Evolutionary conservation across 345 rosid genomes (phyloP), one percentile per base, ranked within the genome.

Genomic region (Gossypium herbaceum): DNA sequence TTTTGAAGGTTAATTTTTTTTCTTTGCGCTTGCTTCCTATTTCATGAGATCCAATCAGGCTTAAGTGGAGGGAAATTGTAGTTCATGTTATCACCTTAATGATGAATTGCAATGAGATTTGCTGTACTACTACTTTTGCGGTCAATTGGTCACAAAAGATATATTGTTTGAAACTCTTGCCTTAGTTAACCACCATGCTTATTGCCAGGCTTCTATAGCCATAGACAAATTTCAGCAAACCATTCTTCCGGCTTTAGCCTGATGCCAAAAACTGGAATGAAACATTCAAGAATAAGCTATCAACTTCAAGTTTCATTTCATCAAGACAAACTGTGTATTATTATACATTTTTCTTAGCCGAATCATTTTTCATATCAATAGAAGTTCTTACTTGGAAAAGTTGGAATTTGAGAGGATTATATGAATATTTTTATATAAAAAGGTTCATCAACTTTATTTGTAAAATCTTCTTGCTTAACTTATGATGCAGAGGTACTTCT

Each of bases 401-500:
- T 67, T 47, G 19, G 16, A 65, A 67, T 67, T 67, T 22, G 19
- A 47, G 20, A 67, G 71, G 5, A 67, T 20, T 67, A 13, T 34
- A 67, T 27, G 39, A 67, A 67, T 22, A 22, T 7, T 12, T 67
- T 19, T 13, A 12, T 22, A 67, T 22, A 43, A 45, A 45, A 45
- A 16, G 39, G 39, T 67, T 50, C 43, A 68, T 68, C 2, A 7
- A 13, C 72, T 24, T 24, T 50, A 16, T 68, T 48, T 68, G 44
- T 68, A 8, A 68, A 50, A 12, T 68, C 24, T 15, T 43, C 57
- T 50, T 16, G 57, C 44, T 68, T 25, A 9, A 68, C 29, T 68
- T 68, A 50, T 68, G 59, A 50, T 9, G 8, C n/a, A 25, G 58
- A 48, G 73, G 44, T 68, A 4, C 73, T 51, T 68, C 55, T 25